phyloP scores from a whole-genome alignment of 768 basidiomycete genomes.

The Leccinum disarticulatum region DNA sequence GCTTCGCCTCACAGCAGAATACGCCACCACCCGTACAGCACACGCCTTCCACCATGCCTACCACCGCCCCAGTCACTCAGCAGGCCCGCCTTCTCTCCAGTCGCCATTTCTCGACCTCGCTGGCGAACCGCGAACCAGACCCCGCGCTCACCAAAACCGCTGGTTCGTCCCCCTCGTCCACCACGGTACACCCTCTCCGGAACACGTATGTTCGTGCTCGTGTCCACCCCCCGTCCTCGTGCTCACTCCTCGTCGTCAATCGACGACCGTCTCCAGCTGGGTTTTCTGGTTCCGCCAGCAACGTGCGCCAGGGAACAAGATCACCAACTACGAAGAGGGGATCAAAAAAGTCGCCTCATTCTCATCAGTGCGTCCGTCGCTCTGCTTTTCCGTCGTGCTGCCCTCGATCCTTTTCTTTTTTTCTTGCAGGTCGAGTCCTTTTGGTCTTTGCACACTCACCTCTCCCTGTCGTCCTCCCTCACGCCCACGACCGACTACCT shows the following conservation, averaged over 20 bases:
- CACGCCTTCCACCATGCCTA: background rate
- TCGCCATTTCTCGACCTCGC: conserved; percentile 72
- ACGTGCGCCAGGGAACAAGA: conserved; percentile 85
- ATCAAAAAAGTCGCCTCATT: conserved; percentile 92
- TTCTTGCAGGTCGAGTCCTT: conserved; percentile 81
- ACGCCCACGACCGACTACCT: conserved; percentile 92
- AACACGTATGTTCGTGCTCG: conserved; percentile 75
- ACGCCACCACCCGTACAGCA: conserved; percentile 3
- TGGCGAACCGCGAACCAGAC: conserved; percentile 39
- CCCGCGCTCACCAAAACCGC: conserved; percentile 42
- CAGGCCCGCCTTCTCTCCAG: conserved; percentile 54
- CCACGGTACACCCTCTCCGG: conserved; percentile 69
- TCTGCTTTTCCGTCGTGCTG: background rate
- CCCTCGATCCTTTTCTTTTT: conserved; percentile 7
- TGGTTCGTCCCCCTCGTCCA: conserved; percentile 21
- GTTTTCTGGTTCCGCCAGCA: conserved; percentile 93
- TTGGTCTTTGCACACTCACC: conserved; percentile 92
- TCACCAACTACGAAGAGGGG: conserved; percentile 89
- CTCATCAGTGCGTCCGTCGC: conserved; percentile 61
- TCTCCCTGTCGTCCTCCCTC: conserved; percentile 80
- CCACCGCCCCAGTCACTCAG: background rate
- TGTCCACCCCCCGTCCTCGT: conserved; percentile 13
- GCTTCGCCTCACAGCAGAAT: conserved; percentile 59
- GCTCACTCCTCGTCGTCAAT: conserved; percentile 21
- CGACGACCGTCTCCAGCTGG: conserved; percentile 56